These are phyloP conservation scores for Friedmanniomyces simplex DNA, from an alignment of 495 filamentous ascomycete genomes.

Conservation along the genomic window DNA sequence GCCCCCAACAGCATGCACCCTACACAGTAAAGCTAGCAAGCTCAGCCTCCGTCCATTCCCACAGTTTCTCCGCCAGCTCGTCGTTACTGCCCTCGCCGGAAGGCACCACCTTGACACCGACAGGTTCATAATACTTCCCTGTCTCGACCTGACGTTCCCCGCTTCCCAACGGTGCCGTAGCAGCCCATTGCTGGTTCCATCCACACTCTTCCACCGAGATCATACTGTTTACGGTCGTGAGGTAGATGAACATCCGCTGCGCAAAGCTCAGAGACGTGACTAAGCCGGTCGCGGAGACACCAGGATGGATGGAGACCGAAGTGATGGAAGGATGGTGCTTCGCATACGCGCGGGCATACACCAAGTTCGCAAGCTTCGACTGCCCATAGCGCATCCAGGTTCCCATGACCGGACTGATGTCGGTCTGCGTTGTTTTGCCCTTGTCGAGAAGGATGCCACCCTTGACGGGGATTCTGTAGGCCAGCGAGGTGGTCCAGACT, in stretches of 20 bases:
- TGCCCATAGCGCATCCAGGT: conserved; percentile 14
- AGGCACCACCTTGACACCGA: conserved; percentile 26
- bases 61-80: conserved; percentile 31
- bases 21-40: conserved; percentile 16
- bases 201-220: conserved; percentile 34
- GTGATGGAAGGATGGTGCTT: conserved; percentile 42
- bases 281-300: conserved; percentile 49
- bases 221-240: neutral
- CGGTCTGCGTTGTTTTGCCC: conserved; percentile 10
- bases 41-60: conserved; percentile 36
- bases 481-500: conserved; percentile 33
- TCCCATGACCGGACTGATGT: conserved; percentile 3
- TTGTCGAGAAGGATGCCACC: conserved; percentile 21
- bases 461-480: conserved; percentile 29
- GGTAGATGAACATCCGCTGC: conserved; percentile 5
- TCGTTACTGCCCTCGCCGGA: conserved; percentile 21
- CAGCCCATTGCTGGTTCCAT: conserved; percentile 52
- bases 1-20: neutral
- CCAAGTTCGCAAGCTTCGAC: conserved; percentile 32
- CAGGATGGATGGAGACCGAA: conserved; percentile 55
- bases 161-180: conserved; percentile 21
- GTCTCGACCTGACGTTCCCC: conserved; percentile 27
- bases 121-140: conserved; percentile 35
- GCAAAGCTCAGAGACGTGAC: conserved; percentile 3
- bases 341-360: conserved; percentile 30